Evolutionary conservation across 1,139 yeast species (phyloP).

Genomic region (Yamadazyma membranifaciens): DNA sequence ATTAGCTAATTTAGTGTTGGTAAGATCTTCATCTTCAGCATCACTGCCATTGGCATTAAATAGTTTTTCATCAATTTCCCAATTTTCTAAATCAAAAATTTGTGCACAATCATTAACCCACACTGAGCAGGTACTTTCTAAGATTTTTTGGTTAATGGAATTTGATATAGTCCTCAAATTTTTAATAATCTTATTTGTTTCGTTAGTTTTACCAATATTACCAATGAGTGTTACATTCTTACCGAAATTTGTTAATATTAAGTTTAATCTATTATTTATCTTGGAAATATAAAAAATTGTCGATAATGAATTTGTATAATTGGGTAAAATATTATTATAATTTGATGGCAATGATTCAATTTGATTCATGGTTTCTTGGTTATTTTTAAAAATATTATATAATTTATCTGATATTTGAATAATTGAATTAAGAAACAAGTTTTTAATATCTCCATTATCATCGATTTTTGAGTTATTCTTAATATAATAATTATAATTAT

Average conservation of each 20-base stretch:
- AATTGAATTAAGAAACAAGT: conserved; percentile 26
- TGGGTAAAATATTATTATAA: conserved; percentile 40
- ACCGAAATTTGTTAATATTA: conserved; percentile 34
- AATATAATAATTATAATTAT: conserved; percentile 37
- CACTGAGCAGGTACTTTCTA: conserved; percentile 45
- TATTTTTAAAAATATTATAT: conserved; percentile 30
- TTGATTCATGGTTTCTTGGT: conserved; percentile 26
- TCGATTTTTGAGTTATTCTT: conserved; percentile 27
- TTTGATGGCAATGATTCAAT: conserved; percentile 37
- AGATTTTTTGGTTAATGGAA: conserved; percentile 36
- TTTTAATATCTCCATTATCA: conserved; percentile 27
- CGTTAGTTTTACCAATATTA: conserved; percentile 29
- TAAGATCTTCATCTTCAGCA: conserved; percentile 6
- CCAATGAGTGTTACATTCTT: conserved; percentile 33
- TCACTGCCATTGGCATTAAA: conserved; percentile 1
- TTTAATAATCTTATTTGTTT: conserved; percentile 40
- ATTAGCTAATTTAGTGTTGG: conserved; percentile 34
- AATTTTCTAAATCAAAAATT: conserved; percentile 43
- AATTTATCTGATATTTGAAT: conserved; percentile 27
- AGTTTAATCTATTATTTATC: conserved; percentile 29
- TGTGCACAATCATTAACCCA: conserved; percentile 52
- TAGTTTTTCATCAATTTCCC: conserved; percentile 31
- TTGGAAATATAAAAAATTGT: conserved; percentile 36
- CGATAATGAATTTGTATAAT: conserved; percentile 43
- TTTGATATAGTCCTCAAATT: conserved; percentile 31